Base-by-base conservation (phyloP, 768 basidiomycete species). In the Amanita fuliginea region DNA sequence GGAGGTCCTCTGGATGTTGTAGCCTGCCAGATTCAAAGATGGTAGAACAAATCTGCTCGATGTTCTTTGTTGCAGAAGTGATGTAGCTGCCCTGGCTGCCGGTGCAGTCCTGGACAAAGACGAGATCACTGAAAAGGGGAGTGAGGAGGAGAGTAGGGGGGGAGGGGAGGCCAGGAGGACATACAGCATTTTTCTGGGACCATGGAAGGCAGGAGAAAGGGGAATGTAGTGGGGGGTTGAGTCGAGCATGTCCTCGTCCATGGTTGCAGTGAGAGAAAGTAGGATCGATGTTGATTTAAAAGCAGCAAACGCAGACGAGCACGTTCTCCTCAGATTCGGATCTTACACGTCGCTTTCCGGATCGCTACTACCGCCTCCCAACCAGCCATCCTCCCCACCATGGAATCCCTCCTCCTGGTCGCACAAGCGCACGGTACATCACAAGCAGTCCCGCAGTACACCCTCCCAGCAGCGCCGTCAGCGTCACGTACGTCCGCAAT, bases 51-150 rank as follows among this genome's bases (percentile, higher is more conserved):
- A 98, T 98, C 62, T 87, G 78, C 60, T 93, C 86, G 66, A 98
- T 95, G 66, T 98, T 97, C 73, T 86, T 90, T 8, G 93, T 94
- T 16, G 92, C 93, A 41, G 88, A 89, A n/a, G 86, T 76, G 56
- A 91, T 92, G 68, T 91, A 91, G 61, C 81, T 85, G 30, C 86
- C 87, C 57, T 92, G 89, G 58, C 85, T 88, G 11, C 92, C 92
- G 6, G 92, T 96, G 65, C 92, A 94, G 67, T 96, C 92, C 63
- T 95, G 89, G 16, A 96, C 79, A 69, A 96, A 96, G 41, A 93
- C 92, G 52, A 96, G 80, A 67, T 96, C 93, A 52, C 89, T 92
- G 62, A 32, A 51, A 36, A 37, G 36, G 32, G 47, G 47, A 51
- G 37, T 9, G 28, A 19, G 24, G 13, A 6, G 14, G 4, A 6